Percentiles rank a stretch among this genome's conserved stretches.
Evolutionary conservation across 768 basidiomycete species (phyloP).

Genomic region (Kwoniella sp.): DNA sequence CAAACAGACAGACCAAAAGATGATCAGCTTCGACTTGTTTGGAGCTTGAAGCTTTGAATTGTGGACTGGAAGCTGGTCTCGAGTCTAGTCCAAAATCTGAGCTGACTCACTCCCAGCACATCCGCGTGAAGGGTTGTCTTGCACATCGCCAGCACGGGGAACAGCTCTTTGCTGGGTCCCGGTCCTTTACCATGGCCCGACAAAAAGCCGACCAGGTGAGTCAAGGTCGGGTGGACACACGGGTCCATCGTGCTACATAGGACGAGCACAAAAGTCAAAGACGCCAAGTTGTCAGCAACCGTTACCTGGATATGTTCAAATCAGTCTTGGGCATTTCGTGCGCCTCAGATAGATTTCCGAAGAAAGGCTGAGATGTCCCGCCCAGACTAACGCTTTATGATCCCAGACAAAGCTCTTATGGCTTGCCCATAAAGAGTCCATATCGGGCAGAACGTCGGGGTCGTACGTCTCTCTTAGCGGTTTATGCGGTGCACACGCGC

Average conservation of each 20-base stretch:
- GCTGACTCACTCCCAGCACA: conserved; percentile 36
- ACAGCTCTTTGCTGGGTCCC: conserved; percentile 47
- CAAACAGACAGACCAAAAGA: too few species aligned
- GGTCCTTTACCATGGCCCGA: conserved; percentile 50
- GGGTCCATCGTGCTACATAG: conserved; percentile 48
- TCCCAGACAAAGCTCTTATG: conserved; percentile 54
- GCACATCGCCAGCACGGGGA: conserved; percentile 52
- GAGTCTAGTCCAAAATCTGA: too few species aligned
- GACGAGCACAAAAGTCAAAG: neutral
- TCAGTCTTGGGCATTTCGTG: too few species aligned
- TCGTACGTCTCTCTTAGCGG: conserved; percentile 47
- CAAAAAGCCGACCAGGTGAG: conserved; percentile 47
- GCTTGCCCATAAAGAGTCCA: conserved; percentile 34
- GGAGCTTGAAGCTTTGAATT: too few species aligned
- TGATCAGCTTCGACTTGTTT: conserved; percentile 15
- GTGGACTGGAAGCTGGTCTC: too few species aligned
- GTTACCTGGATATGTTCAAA: too few species aligned
- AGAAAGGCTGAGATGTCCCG: too few species aligned
- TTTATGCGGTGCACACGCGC: conserved; percentile 52
- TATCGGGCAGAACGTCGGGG: conserved; percentile 28
- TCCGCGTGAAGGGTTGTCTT: conserved; percentile 52
- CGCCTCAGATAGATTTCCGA: too few species aligned
- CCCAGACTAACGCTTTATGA: conserved; percentile 45
- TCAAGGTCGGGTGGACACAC: conserved; percentile 49
- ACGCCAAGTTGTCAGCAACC: too few species aligned